Evolutionary conservation across 2,329 filamentous ascomycete genomes (phyloP), one percentile per base, ranked within the genome.

Genomic region (Clonostachys solani): DNA sequence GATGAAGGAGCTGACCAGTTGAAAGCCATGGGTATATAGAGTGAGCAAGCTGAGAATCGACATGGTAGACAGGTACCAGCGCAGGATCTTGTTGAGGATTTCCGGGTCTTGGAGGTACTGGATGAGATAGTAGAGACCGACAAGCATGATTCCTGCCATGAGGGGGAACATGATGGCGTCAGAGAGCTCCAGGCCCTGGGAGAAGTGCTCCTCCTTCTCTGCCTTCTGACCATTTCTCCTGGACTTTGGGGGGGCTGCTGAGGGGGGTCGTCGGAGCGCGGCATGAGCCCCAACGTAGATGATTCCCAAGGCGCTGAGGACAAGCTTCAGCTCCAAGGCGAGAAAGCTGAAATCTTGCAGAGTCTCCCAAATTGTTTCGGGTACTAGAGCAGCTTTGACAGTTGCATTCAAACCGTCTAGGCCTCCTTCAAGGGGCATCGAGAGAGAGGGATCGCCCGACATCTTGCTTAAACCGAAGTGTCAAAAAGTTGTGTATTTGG

Each of bases 121-220:
- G 61, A 97, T 90, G 50, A 96, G 74, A 57, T 92, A 85, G 71
- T 97, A 97, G 12, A 97, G 74, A 6, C 83, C 83, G 40, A 83
- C 77, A 9, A 97, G 79, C 2, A 86, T 82, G 10, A 74, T 59
- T 3, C 84, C 89, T 6, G 91, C 92, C 47, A 91, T 73, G 33
- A 96, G 56, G 2, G 92, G 94, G 52, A 96, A 88, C 57, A 95
- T 65, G 54, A 97, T 80, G 43, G 90, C 92, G 65, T 97, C 92
- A 0, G 80, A 84, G 2, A 87, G 83, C 48, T 68, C 65, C 9
- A 83, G 77, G 60, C 50, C 81, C 69, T 54, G 80, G 3, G 63
- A 49, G 42, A 64, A 72, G 12, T 77, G 70, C 17, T 82, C 72
- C 16, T 78, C 75, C 12, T 80, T 73, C 1, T 74, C 67, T 10